Conservation (phyloP, 164 flowering plant species). For the Euptelea pleiosperma region DNA sequence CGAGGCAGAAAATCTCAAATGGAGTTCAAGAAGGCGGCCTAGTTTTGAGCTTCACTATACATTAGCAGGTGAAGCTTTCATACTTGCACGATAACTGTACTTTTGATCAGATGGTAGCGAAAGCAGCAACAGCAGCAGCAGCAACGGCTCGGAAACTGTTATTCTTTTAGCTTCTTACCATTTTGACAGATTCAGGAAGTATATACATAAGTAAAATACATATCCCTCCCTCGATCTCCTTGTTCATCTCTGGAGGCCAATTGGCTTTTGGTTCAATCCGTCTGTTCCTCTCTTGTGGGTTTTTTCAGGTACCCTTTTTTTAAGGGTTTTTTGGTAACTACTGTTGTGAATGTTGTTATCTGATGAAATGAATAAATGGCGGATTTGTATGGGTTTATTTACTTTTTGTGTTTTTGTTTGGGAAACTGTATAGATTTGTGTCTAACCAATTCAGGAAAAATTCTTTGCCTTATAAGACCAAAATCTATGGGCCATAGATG, state of each 20-base stretch:
- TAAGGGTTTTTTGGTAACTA: constrained; percentile 1
- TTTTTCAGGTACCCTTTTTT: neutral
- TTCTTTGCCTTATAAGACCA: too few relatives aligned
- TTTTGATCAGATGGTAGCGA: too few relatives aligned
- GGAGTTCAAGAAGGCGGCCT: neutral
- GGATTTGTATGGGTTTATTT: neutral
- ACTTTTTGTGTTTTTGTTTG: neutral
- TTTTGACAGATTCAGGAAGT: neutral
- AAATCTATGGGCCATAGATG: too few relatives aligned
- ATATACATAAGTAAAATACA: neutral
- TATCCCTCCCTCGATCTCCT: neutral
- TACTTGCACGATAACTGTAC: neutral
- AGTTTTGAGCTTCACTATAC: neutral
- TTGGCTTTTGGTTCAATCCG: neutral
- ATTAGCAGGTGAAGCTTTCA: neutral
- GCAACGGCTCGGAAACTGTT: neutral
- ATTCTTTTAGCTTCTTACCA: neutral
- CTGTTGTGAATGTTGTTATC: constrained; percentile 5
- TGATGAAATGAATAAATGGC: constrained; percentile 11
- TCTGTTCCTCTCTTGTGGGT: neutral
- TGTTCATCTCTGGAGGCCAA: too few relatives aligned
- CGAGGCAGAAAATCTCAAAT: neutral
- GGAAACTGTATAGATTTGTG: too few relatives aligned
- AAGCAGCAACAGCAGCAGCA: too few relatives aligned
- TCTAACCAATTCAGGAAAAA: too few relatives aligned